phyloP scores from a whole-genome alignment of 2,329 filamentous ascomycete genomes.

The Arthrinium puccinioides region DNA sequence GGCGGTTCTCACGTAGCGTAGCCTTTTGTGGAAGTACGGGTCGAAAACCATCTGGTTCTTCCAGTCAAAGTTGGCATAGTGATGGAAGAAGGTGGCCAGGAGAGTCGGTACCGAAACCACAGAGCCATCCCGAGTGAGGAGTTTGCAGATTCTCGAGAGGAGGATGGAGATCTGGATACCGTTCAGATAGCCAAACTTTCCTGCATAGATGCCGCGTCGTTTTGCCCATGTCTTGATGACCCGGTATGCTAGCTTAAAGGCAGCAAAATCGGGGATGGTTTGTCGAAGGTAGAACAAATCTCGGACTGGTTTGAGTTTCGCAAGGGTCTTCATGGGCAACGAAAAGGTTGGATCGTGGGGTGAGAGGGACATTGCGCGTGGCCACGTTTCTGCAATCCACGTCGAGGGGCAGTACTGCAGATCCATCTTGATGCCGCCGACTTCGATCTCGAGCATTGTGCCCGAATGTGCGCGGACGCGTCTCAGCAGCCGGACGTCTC shows the following conservation, averaged over 20 bases:
- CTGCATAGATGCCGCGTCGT: conserved; percentile 54
- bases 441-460: conserved; percentile 56
- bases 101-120: conserved; percentile 41
- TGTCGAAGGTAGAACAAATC: conserved; percentile 54
- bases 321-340: conserved; percentile 46
- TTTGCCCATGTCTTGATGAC: conserved; percentile 57
- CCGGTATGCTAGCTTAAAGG: conserved; percentile 52
- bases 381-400: conserved; percentile 46
- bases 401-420: conserved; percentile 60
- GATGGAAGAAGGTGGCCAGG: conserved; percentile 51
- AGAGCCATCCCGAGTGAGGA: conserved; percentile 30
- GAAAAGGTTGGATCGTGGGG: conserved; percentile 46
- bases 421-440: conserved; percentile 52
- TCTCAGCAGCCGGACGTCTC: conserved; percentile 43
- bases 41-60: conserved; percentile 46
- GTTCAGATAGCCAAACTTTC: conserved; percentile 57
- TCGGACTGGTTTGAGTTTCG: conserved; percentile 56
- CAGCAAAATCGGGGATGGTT: conserved; percentile 50
- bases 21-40: conserved; percentile 47
- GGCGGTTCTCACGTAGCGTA: conserved; percentile 45
- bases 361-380: conserved; percentile 37
- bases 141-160: conserved; percentile 52
- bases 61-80: conserved; percentile 59
- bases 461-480: conserved; percentile 52
- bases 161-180: conserved; percentile 59